Conservation (phyloP, 495 filamentous ascomycete genomes). For the Penicillium verhagenii region DNA sequence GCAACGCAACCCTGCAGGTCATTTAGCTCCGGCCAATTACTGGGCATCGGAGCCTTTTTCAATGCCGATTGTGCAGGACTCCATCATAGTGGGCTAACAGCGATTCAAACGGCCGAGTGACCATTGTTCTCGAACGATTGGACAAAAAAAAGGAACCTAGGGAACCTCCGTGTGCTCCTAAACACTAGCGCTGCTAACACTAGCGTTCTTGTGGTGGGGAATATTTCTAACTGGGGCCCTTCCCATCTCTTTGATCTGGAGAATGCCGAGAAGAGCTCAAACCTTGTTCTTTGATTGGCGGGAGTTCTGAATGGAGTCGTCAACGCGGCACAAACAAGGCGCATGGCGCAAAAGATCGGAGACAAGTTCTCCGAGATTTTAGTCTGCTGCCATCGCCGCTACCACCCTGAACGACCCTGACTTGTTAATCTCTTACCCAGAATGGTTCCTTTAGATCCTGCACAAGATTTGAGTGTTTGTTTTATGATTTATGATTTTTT, state of each 20-base stretch:
- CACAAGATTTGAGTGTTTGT: too few species aligned
- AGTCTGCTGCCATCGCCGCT: conserved; percentile 15
- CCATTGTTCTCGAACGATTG: neutral
- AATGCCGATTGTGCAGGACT: neutral
- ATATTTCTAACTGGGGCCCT: conserved; percentile 7
- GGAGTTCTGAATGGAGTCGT: conserved; percentile 10
- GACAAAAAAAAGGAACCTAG: neutral
- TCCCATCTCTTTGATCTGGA: conserved; percentile 19
- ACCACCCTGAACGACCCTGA: conserved; percentile 22
- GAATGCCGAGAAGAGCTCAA: conserved; percentile 9
- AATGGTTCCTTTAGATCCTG: neutral
- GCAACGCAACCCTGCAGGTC: conserved; percentile 1
- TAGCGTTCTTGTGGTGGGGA: conserved; percentile 9
- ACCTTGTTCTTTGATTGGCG: conserved; percentile 8
- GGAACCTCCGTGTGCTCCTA: too few species aligned
- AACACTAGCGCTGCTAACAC: too few species aligned
- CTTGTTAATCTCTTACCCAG: conserved; percentile 6
- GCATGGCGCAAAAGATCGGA: conserved; percentile 11
- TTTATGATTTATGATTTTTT: neutral
- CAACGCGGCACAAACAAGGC: conserved; percentile 5
- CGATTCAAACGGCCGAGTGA: neutral
- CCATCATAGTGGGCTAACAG: neutral
- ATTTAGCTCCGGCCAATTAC: neutral
- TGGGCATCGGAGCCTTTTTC: neutral
- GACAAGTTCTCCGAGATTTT: conserved; percentile 6